Evolutionary conservation across 2,329 filamentous ascomycete species (phyloP).

Genomic region (Phialophora chinensis): DNA sequence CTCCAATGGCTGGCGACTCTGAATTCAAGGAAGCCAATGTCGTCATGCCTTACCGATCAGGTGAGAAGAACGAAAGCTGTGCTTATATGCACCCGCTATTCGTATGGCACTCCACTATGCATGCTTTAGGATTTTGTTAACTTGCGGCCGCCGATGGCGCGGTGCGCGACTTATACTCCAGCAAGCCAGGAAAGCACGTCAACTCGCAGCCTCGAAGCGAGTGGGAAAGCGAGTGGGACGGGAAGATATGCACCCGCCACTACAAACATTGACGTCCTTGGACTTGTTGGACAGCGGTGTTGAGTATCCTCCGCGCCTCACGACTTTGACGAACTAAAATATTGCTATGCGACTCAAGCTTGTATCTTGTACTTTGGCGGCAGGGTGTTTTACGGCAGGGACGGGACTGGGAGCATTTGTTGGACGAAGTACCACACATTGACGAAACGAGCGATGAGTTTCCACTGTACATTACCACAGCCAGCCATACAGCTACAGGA

Average conservation of each 20-base stretch:
- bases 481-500: not conserved
- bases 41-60: not conserved
- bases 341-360: not conserved
- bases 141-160: too few relatives aligned
- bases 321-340: not conserved
- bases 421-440: not conserved
- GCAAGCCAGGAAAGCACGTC: not conserved
- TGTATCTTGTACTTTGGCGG: not conserved
- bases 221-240: not conserved
- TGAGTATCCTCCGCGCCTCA: not conserved
- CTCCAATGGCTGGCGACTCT: conserved; percentile 30
- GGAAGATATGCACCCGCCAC: not conserved
- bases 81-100: not conserved
- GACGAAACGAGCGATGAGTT: not conserved
- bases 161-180: not conserved
- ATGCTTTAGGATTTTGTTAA: not conserved
- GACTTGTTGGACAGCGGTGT: not conserved
- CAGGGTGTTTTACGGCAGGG: not conserved
- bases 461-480: not conserved
- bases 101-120: not conserved
- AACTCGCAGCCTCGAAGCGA: not conserved
- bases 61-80: not conserved
- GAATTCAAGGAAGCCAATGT: not conserved
- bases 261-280: not conserved
- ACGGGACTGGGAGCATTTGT: not conserved